phyloP scores from a whole-genome alignment of 176 grass and related monocot genomes.

The Ensete ventricosum region DNA sequence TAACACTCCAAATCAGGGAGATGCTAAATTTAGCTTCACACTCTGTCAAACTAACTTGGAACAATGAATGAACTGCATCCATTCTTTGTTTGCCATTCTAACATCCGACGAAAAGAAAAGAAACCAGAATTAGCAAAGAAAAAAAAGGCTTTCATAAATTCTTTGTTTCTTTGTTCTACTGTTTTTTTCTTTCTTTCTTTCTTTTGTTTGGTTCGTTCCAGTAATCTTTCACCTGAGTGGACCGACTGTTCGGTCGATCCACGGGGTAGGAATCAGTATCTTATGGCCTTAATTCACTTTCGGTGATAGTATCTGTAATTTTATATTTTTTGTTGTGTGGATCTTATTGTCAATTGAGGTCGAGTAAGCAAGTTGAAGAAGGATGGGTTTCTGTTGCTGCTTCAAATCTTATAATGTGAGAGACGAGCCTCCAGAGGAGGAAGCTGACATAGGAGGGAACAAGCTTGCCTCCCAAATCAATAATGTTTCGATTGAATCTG shows the following conservation, averaged over 20 bases:
- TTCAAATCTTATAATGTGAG: constrained; percentile 23
- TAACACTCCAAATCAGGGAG: too few species aligned
- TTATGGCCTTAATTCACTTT: neutral
- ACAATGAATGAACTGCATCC: constrained; percentile 12
- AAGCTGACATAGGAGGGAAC: constrained; percentile 6
- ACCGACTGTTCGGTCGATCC: neutral
- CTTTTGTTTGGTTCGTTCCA: neutral
- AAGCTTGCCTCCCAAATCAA: constrained; percentile 27
- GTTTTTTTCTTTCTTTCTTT: neutral
- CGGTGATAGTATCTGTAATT: neutral
- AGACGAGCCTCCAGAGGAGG: constrained; percentile 1
- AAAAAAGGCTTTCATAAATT: neutral
- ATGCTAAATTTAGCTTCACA: constrained; percentile 26
- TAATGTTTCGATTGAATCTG: constrained; percentile 24
- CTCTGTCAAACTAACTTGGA: neutral
- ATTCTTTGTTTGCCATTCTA: constrained; percentile 18
- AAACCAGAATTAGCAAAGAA: neutral
- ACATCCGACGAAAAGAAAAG: constrained; percentile 3
- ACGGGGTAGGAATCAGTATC: neutral
- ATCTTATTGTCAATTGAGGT: neutral
- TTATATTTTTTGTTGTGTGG: neutral
- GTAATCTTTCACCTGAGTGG: neutral
- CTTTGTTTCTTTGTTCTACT: neutral
- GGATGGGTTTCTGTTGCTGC: constrained; percentile 28
- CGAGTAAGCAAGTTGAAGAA: neutral